Base-by-base conservation (phyloP, 768 basidiomycete genomes). In the Pholiota conissans region DNA sequence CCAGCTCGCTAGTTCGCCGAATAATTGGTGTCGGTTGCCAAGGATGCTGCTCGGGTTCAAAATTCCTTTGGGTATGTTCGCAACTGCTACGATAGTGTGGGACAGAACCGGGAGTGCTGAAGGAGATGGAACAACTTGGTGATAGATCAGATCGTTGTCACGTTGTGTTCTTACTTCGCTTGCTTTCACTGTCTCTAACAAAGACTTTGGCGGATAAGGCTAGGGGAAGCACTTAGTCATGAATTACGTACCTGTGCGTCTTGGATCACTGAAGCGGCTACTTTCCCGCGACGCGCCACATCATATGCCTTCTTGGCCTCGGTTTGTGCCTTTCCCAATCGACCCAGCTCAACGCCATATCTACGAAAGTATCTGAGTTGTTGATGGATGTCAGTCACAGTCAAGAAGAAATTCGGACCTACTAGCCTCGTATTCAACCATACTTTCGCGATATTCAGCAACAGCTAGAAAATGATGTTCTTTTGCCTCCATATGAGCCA, bases 61-160 rank as follows among this genome's bases (percentile, higher is more conserved):
- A 34, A 94, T 67, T 2, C 78, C 87, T 0, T 76, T 70, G 0
- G 87, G 85, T 2, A 85, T 65, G 14, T 71, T 80, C 2, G 85
- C 70, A 58, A 85, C 81, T 30, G 86, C 90, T 67, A 98, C 82
- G 9, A 82, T 73, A 2, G 85, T 84, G 34, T 84, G 84, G 28
- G 78, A 75, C 49, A 98, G 85, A 0, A 80, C 67, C 0, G 86
- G 74, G 6, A 97, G 81, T 14, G 87, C 80, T 2, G 89, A 84
- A 3, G 82, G 64, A 0, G 93, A 76, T 0, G 95, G 94, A 1
- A 96, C 79, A 55, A 92, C 88, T 50, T 92, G 82, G 63, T 97
- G 93, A 73, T 98, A 99, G 35, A 99, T 97, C 6, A 97, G 76
- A 71, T 96, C 91, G 69, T 99, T 99, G 71, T 98, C 96, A 29